Base-by-base conservation (phyloP, 2,329 filamentous ascomycete species). In the Knufia petricola region DNA sequence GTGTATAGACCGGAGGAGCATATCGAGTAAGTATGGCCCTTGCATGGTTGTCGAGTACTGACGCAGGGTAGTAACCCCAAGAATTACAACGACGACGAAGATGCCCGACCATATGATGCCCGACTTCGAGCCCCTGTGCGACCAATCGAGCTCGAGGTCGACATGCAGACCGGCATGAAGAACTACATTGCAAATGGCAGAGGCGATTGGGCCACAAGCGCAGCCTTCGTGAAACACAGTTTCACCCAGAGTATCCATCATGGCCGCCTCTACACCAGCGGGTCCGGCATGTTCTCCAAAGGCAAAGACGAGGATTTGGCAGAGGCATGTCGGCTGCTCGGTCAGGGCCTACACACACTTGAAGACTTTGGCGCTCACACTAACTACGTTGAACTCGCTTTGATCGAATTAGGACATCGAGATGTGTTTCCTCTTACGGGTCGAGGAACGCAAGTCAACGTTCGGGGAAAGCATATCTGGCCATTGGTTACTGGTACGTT, bases 161-260 rank as follows among this genome's bases (percentile, higher is more conserved):
- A 92, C 60, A 69, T 70, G 28, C 70, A 76, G 4, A 92, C 86
- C 1, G 89, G 89, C n/a, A 95, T 98, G 90, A 98, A 96, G 68
- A 96, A 96, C 64, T 98, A 98, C 66, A 96, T 98, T 57, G 82
- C 90, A 52, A 96, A 95, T 60, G 90, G 96, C 64, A 72, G 69
- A 12, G 87, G 88, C 3, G 77, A 79, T 34, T 95, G 89, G 85
- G 87, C 89, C 1, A 98, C 92, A 17, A 95, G 88, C 54, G 73
- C 85, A 6, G 89, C 85, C 32, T 95, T 90, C 60, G 75, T 95
- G 51, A 81, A 82, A 57, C 86, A 79, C 66, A 88, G 84, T 58
- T 65, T 92, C 53, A 74, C 75, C 12, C 78, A 85, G 51, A 79
- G 82, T 62, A 85, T 90, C 53, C 85, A 90, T 66, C 88, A 78